These are phyloP conservation scores for Sordariomycetes sp. DNA, from an alignment of 2,329 filamentous ascomycete genomes.

Conservation along the genomic window DNA sequence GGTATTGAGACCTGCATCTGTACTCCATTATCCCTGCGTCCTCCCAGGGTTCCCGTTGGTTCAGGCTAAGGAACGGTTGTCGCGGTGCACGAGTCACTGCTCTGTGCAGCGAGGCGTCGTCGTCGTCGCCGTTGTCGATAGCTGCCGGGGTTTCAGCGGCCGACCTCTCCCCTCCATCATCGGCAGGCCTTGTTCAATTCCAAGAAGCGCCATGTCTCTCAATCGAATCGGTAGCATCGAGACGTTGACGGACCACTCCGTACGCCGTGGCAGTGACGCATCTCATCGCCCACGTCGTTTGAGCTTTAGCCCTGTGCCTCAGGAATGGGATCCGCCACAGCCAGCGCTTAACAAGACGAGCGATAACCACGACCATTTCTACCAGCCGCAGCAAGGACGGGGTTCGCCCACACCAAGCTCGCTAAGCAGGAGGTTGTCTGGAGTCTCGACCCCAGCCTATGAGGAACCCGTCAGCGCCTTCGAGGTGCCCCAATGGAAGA, in stretches of 20 bases:
- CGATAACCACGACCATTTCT: constrained; percentile 3
- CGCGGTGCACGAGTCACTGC: too few species aligned
- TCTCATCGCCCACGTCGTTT: constrained; percentile 38
- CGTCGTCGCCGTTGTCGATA: too few species aligned
- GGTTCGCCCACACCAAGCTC: neutral
- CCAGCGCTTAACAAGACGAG: constrained; percentile 3
- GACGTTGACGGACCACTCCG: constrained; percentile 33
- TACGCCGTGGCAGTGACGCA: constrained; percentile 31
- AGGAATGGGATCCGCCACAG: constrained; percentile 35
- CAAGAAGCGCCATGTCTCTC: constrained; percentile 46
- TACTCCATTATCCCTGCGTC: too few species aligned
- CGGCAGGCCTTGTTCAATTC: too few species aligned
- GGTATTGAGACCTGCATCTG: too few species aligned
- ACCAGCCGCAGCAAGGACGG: neutral
- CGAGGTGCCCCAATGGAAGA: constrained; percentile 44
- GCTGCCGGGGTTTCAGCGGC: too few species aligned
- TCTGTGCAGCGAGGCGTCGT: too few species aligned
- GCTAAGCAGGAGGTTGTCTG: neutral
- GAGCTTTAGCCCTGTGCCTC: constrained; percentile 45
- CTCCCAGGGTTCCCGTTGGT: too few species aligned
- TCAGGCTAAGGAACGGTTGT: too few species aligned
- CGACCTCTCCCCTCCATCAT: too few species aligned
- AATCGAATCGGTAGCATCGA: constrained; percentile 44
- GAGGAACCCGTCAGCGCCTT: constrained; percentile 36
- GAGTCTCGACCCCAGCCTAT: neutral